Evolutionary conservation across 768 basidiomycete genomes (phyloP).

Genomic region (Leccinum fibrillosum): DNA sequence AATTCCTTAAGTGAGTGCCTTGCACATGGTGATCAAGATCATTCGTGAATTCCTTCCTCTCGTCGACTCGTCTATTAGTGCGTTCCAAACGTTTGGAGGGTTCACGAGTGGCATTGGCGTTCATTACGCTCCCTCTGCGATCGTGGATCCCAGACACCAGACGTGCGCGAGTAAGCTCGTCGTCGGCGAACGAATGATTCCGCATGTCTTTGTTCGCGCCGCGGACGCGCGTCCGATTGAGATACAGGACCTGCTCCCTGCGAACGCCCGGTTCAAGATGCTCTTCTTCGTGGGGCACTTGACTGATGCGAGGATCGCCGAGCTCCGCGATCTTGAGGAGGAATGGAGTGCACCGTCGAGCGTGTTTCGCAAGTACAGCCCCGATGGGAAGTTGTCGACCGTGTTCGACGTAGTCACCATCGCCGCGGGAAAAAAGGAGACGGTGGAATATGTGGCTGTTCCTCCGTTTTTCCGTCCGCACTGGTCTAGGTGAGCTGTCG

Average conservation of each 20-base stretch:
- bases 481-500: slow-evolving; percentile 37
- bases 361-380: background rate
- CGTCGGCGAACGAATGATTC: slow-evolving; percentile 39
- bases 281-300: slow-evolving; percentile 1
- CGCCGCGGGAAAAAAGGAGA: background rate
- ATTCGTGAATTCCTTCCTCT: background rate
- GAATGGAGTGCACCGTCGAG: background rate
- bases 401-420: background rate
- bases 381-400: background rate
- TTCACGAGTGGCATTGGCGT: slow-evolving; percentile 36
- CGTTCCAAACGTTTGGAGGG: slow-evolving; percentile 32
- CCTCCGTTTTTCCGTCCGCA: slow-evolving; percentile 22
- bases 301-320: background rate
- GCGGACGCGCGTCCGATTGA: background rate
- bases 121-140: slow-evolving; percentile 35
- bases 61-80: slow-evolving; percentile 16
- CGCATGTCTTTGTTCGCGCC: slow-evolving; percentile 10
- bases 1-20: slow-evolving; percentile 31
- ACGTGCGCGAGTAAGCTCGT: slow-evolving; percentile 29
- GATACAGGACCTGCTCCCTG: background rate
- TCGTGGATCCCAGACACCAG: slow-evolving; percentile 33
- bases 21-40: background rate
- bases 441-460: background rate
- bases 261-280: background rate
- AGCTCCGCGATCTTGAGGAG: background rate